These are phyloP conservation scores for Globisporangium megalacanthum DNA, from an alignment of 352 stramenopile species.

Conservation along the genomic window DNA sequence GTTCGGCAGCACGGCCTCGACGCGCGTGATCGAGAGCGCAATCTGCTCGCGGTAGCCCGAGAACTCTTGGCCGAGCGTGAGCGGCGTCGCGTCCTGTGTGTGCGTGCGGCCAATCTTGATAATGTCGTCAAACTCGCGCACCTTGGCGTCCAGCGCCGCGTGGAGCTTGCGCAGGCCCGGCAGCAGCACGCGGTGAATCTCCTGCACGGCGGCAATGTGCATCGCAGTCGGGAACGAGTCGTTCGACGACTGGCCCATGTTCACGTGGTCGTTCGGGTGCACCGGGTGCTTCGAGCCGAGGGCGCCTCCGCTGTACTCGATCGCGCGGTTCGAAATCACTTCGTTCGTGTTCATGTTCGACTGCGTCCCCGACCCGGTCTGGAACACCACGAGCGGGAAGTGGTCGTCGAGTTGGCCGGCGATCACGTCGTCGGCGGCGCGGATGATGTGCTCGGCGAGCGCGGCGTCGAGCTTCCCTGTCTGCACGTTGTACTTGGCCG, in stretches of 20 bases:
- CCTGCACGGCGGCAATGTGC: constrained; percentile 92
- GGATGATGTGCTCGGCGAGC: constrained; percentile 88
- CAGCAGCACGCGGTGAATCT: constrained; percentile 73
- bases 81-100: constrained; percentile 91
- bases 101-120: constrained; percentile 98
- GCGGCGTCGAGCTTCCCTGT: constrained; percentile 75
- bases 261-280: constrained; percentile 97
- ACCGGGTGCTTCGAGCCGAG: constrained; percentile 57
- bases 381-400: constrained; percentile 89
- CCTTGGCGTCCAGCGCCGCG: constrained; percentile 81
- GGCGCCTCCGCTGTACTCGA: constrained; percentile 40
- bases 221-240: constrained; percentile 97
- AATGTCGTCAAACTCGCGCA: constrained; percentile 89
- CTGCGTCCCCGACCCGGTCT: constrained; percentile 69
- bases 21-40: constrained; percentile 83
- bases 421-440: constrained; percentile 91
- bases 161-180: constrained; percentile 80
- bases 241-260: constrained; percentile 96
- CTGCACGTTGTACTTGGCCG: constrained; percentile 89
- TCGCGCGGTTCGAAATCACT: constrained; percentile 69
- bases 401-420: constrained; percentile 91
- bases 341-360: constrained; percentile 81
- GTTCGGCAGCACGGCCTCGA: constrained; percentile 77
- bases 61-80: constrained; percentile 98
- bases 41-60: constrained; percentile 92